phyloP scores from a whole-genome alignment of 129 eudicot genomes.

The Calendula officinalis region DNA sequence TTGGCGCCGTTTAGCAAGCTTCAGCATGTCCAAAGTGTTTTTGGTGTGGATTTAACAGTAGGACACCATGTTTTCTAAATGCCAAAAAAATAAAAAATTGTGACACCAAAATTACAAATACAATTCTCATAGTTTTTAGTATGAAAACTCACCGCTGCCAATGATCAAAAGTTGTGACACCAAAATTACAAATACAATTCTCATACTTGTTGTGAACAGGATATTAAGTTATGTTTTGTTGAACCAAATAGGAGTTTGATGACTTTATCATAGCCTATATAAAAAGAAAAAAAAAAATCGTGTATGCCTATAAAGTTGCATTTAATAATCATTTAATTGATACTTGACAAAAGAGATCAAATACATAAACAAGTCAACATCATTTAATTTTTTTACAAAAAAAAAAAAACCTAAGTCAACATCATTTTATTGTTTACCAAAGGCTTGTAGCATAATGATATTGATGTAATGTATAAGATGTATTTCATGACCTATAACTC shows the following conservation, averaged over 20 bases:
- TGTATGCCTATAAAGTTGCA: neutral
- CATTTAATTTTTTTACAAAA: neutral
- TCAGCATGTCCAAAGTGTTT: no score
- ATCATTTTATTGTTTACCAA: no score
- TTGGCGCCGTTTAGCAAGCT: no score
- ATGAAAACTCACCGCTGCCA: neutral
- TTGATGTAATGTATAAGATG: no score
- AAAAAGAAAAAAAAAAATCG: neutral
- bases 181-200: constrained; percentile 1
- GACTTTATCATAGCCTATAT: neutral
- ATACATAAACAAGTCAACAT: neutral
- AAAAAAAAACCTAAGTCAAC: no score
- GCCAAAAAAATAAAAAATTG: neutral
- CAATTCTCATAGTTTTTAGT: neutral
- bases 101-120: neutral
- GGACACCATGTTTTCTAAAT: no score
- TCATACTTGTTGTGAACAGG: neutral
- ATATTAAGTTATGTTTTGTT: neutral
- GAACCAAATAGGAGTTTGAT: neutral
- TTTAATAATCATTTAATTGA: neutral
- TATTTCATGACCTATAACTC: no score
- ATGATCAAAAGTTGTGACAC: neutral
- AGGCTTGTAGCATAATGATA: no score
- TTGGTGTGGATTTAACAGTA: no score
- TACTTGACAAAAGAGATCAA: neutral